phyloP scores from a whole-genome alignment of 495 filamentous ascomycete species.

The Bacidia rubella region DNA sequence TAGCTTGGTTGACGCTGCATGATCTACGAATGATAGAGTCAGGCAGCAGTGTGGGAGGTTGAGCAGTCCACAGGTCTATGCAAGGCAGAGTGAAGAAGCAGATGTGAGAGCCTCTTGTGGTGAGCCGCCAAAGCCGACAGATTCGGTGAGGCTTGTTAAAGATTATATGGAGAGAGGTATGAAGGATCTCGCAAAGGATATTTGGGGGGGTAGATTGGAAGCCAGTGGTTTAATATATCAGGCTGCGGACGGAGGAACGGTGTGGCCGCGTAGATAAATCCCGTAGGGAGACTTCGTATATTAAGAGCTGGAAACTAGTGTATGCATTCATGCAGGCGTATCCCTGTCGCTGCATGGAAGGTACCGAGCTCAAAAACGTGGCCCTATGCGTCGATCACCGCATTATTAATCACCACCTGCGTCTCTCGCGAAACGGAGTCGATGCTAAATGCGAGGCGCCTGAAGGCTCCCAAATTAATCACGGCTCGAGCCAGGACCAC shows the following conservation, averaged over 20 bases:
- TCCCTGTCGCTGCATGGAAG: slow-evolving; percentile 17
- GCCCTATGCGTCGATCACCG: slow-evolving; percentile 11
- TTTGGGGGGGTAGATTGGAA: neutral
- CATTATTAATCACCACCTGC: slow-evolving; percentile 16
- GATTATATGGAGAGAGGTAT: neutral
- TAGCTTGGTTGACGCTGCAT: slow-evolving; percentile 17
- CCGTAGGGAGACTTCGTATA: slow-evolving; percentile 6
- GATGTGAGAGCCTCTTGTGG: neutral
- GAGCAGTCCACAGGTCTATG: too few species aligned
- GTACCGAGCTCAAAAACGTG: slow-evolving; percentile 13
- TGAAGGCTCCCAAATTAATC: neutral
- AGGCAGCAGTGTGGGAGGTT: neutral
- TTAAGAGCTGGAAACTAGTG: slow-evolving; percentile 10
- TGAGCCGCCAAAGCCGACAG: slow-evolving; percentile 3
- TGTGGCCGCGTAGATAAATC: slow-evolving; percentile 10
- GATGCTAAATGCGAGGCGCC: neutral
- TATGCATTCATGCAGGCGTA: neutral
- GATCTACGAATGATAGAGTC: neutral
- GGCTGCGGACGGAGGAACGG: slow-evolving; percentile 15
- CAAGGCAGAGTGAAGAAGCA: neutral
- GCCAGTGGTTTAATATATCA: slow-evolving; percentile 13
- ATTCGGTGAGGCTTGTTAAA: slow-evolving; percentile 1
- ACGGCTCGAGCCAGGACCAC: neutral
- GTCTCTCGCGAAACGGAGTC: neutral
- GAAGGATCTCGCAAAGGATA: neutral